Evolutionary conservation across 2,329 filamentous ascomycete species (phyloP), one percentile per base, ranked within the genome.

Genomic region (Epichloe aotearoae): DNA sequence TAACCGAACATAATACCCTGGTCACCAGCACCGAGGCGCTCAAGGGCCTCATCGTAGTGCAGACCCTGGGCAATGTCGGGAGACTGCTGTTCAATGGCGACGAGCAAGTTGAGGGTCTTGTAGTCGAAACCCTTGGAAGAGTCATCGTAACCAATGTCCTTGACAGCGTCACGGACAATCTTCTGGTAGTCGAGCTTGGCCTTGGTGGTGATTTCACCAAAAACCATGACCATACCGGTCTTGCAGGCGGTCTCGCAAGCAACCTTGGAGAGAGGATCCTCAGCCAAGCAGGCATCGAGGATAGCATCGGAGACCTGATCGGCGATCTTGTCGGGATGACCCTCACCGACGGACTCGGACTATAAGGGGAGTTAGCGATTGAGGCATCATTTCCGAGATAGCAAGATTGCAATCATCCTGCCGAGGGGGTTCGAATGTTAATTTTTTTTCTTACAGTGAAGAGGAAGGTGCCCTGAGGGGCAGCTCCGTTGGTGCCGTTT

Each of bases 1-100:
- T 98, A 98, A 65, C 93, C 93, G 74, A 98, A 98, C 93, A 98
- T 98, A 80, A 98, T 96, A 79, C 93, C 93, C 80, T 98, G 93
- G 75, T 98, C 93, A 85, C 93, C 93, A 57, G 93, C 93, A 73
- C 93, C 93, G 59, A 98, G 84, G 75, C 95, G 84, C 83, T 98
- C 93, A 47, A 98, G 85, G 61, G 88, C 89, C 78, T 96, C 81
- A 60, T 98, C 93, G 72, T 95, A 95, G 80, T 97, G 88, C 52
- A 98, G 88, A 80, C 93, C 93, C 77, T 97, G 93, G 62, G 93
- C 93, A 66, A 98, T 98, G 73, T 98, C 93, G 65, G 91, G 87
- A 54, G 91, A 97, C 76, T 98, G 93, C 77, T 98, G 83, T 84
- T 98, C 93, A 72, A 98, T 96, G 74, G 91, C 93, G 64, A 97